A percentile compares a stretch with the other conserved stretches of the same genome.
Conservation (phyloP, 1,284 basidiomycete species). For the Volvariella volvacea region DNA sequence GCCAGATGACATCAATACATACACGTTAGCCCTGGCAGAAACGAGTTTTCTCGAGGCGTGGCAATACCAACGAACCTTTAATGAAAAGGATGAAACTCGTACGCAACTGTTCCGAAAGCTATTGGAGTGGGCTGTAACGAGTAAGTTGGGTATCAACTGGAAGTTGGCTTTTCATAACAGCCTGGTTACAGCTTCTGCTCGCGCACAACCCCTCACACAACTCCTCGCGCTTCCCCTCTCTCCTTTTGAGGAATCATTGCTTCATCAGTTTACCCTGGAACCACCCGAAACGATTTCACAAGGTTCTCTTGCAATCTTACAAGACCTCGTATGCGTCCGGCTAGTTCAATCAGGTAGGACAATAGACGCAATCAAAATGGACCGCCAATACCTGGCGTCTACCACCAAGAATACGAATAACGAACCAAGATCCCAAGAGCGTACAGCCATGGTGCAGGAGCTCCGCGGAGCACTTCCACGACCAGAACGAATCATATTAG, state of each 20-base stretch:
- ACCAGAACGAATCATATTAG: conserved; percentile 25
- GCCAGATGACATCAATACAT: conserved; percentile 61
- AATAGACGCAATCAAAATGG: conserved; percentile 67
- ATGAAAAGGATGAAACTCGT: conserved; percentile 45
- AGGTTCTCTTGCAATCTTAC: conserved; percentile 51
- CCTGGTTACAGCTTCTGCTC: conserved; percentile 44
- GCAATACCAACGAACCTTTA: conserved; percentile 64
- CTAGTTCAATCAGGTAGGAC: conserved; percentile 73
- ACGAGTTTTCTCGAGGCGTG: conserved; percentile 61
- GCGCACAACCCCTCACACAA: conserved; percentile 45
- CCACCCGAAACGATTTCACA: conserved; percentile 45
- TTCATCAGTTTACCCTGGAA: conserved; percentile 51
- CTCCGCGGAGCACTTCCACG: conserved; percentile 24
- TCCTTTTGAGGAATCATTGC: conserved; percentile 48
- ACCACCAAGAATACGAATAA: conserved; percentile 9
- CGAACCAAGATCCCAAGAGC: conserved; percentile 31
- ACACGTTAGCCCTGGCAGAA: conserved; percentile 59
- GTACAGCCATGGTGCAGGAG: conserved; percentile 56
- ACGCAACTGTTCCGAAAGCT: conserved; percentile 50
- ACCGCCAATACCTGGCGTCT: conserved; percentile 51
- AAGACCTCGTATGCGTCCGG: conserved; percentile 77
- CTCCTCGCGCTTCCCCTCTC: conserved; percentile 61
- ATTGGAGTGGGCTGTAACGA: conserved; percentile 60
- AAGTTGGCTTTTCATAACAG: conserved; percentile 3
- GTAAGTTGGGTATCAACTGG: conserved; percentile 36